Percentiles rank a stretch among this genome's conserved stretches.
Conservation (phyloP, 2,329 filamentous ascomycete genomes). For the Colletotrichum acutatum region DNA sequence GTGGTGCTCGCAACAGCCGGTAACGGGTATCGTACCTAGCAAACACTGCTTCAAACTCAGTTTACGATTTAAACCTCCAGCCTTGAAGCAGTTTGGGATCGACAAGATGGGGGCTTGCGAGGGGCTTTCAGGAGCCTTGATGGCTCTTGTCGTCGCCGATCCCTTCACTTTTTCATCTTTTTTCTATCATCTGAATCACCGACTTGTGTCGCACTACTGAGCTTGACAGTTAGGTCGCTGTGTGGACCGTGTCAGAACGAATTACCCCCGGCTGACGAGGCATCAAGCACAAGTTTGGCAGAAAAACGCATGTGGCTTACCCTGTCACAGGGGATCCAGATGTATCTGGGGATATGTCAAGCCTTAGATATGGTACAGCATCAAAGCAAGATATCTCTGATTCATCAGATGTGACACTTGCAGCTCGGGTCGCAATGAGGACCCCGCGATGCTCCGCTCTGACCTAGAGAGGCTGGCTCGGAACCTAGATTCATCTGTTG, state of each 20-base stretch:
- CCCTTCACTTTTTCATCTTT: background rate
- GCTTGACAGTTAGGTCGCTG: background rate
- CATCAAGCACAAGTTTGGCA: background rate
- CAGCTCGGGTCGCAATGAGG: slow-evolving; percentile 13
- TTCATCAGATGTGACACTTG: slow-evolving; percentile 10
- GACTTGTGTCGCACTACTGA: slow-evolving; percentile 7
- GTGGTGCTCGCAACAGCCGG: background rate
- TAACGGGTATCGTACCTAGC: background rate
- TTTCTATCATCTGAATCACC: slow-evolving; percentile 7
- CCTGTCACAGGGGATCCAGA: background rate
- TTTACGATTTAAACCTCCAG: slow-evolving; percentile 8
- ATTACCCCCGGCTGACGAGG: background rate
- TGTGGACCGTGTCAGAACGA: background rate
- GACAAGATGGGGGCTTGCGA: background rate
- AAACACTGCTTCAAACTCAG: slow-evolving; percentile 6
- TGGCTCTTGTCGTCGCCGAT: background rate
- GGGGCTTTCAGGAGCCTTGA: background rate
- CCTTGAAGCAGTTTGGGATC: slow-evolving; percentile 3
- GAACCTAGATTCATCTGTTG: background rate
- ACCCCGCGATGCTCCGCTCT: slow-evolving; percentile 8
- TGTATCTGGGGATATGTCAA: background rate
- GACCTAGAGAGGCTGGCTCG: background rate
- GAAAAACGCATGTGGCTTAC: background rate
- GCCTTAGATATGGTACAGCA: background rate
- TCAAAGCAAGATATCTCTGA: background rate